phyloP scores from a whole-genome alignment of 2,329 filamentous ascomycete genomes.

The Pyrenophora seminiperda region DNA sequence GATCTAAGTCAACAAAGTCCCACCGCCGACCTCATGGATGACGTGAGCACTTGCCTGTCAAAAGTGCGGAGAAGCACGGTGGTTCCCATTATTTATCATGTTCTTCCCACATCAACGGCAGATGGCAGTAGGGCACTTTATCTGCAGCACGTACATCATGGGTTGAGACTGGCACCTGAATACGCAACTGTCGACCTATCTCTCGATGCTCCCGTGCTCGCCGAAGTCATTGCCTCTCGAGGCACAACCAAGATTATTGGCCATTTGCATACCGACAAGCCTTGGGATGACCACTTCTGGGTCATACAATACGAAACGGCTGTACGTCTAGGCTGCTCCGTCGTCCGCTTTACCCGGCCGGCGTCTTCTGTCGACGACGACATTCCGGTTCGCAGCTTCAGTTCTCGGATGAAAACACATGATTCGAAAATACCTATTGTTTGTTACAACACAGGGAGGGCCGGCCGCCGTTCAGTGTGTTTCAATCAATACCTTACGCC shows the following conservation, averaged over 20 bases:
- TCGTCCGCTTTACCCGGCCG: conserved; percentile 65
- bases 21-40: conserved; percentile 28
- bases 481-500: conserved; percentile 70
- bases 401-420: conserved; percentile 55
- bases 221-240: conserved; percentile 57
- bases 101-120: conserved; percentile 35
- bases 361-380: conserved; percentile 66
- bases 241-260: conserved; percentile 67
- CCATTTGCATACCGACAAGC: conserved; percentile 54
- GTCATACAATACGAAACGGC: conserved; percentile 64
- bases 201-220: conserved; percentile 58
- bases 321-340: conserved; percentile 62
- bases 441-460: conserved; percentile 67
- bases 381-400: conserved; percentile 63
- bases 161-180: conserved; percentile 66
- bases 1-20: conserved; percentile 39
- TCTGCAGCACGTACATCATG: conserved; percentile 63
- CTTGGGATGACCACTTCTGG: conserved; percentile 65
- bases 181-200: conserved; percentile 65
- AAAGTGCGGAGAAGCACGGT: conserved; percentile 67
- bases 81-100: conserved; percentile 52
- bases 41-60: conserved; percentile 64
- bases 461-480: conserved; percentile 68
- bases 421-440: conserved; percentile 60
- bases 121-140: conserved; percentile 51